Base-by-base conservation (phyloP, 164 flowering plant species). In the Kalanchoe fedtschenkoi region DNA sequence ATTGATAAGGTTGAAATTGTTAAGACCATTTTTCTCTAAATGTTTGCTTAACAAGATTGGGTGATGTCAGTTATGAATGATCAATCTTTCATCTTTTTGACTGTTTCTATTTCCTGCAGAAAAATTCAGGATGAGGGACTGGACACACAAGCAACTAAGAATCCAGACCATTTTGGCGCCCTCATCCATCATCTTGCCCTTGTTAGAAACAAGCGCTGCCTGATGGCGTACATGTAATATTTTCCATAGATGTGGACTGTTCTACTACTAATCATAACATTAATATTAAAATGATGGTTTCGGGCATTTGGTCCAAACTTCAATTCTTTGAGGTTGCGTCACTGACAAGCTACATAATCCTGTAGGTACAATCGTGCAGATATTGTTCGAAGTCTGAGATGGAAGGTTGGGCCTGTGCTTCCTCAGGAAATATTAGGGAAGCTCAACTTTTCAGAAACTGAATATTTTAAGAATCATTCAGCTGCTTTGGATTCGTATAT, bases 81-180 rank as follows among this genome's bases (percentile, higher is more conserved):
- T 17, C 32, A 47, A 28, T 24, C 1, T 51, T 11, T 51, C 17
- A 51, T 24, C 22, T 14, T 47, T 47, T 54, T 30, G 11, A 22
- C n/a, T n/a, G n/a, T n/a, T 62, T 53, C 24, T 28, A 5, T 9
- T 53, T 69, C 69, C 30, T 26, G 14, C 76, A 92, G 98, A 76
- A 90, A 93, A 71, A 83, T 93, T 69, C 95, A 88, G 73, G 88
- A 85, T 63, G 83, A 80, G 75, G 90, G 87, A 37, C 72, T 83
- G 72, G 89, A 88, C 69, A 76, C 80, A 37, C 85, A 85, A 66
- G 77, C 88, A 61, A 71, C 87, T 24, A 78, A 78, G 77, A 92
- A 86, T 79, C 80, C 88, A n/a, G 96, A 89, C 66, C 89, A 89
- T 71, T 85, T 76, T 76, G 99, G 99, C 46, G 86, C 87, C 46